Conservation (phyloP, 768 basidiomycete genomes). For the Thelephora ganbajun region DNA sequence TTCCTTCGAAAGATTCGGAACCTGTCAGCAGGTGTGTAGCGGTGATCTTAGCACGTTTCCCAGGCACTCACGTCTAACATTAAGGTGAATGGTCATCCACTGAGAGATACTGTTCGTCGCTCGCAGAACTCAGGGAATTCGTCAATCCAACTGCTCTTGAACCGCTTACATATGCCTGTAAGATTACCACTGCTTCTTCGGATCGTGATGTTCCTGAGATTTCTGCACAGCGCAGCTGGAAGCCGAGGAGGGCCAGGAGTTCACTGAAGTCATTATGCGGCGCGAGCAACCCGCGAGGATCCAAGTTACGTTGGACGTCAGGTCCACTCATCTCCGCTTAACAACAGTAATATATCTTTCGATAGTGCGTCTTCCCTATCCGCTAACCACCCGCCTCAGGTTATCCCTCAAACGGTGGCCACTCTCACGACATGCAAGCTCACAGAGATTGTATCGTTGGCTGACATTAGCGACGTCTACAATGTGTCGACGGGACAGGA, state of each 20-base stretch:
- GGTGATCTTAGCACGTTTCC: neutral
- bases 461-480: slow-evolving; percentile 80
- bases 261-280: slow-evolving; percentile 54
- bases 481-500: slow-evolving; percentile 69
- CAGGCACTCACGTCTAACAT: neutral
- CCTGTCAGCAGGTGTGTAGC: slow-evolving; percentile 34
- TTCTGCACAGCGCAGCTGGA: slow-evolving; percentile 40
- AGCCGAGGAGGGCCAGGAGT: slow-evolving; percentile 37
- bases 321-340: slow-evolving; percentile 58
- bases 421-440: slow-evolving; percentile 58
- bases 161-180: slow-evolving; percentile 42
- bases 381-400: slow-evolving; percentile 21
- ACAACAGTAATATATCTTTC: slow-evolving; percentile 42
- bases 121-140: slow-evolving; percentile 42
- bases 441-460: slow-evolving; percentile 67
- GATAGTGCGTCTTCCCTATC: neutral
- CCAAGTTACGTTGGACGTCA: slow-evolving; percentile 58
- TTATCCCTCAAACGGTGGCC: slow-evolving; percentile 60
- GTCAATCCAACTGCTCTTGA: slow-evolving; percentile 33
- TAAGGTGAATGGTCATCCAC: slow-evolving; percentile 6
- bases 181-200: slow-evolving; percentile 10
- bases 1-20: slow-evolving; percentile 72
- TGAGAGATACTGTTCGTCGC: slow-evolving; percentile 49
- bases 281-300: slow-evolving; percentile 50
- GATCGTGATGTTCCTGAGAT: slow-evolving; percentile 2